Conservation (phyloP, 164 flowering plant species). For the Nymphaea colorata region DNA sequence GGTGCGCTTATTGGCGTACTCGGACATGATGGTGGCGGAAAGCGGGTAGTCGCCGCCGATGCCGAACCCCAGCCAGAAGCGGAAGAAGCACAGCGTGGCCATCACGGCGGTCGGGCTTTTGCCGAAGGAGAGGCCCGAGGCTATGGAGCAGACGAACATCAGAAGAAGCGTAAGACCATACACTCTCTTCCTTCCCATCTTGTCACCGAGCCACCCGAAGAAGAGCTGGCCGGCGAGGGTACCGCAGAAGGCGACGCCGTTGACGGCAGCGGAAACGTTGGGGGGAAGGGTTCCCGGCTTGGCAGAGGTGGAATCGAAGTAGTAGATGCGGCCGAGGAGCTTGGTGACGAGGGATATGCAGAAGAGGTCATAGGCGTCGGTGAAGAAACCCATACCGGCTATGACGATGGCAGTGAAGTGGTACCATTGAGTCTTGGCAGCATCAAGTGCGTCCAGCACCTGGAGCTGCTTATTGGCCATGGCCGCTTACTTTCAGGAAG, state of each 20-base stretch:
- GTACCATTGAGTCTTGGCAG: conserved; percentile 82
- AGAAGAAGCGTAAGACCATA: conserved; percentile 28
- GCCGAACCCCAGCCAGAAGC: conserved; percentile 13
- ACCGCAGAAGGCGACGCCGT: conserved; percentile 32
- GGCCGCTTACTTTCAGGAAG: neutral
- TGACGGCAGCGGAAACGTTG: conserved; percentile 28
- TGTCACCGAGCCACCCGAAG: conserved; percentile 35
- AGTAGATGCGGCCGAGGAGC: conserved; percentile 34
- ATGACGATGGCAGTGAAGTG: conserved; percentile 79
- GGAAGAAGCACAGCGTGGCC: conserved; percentile 9
- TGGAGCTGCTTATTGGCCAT: conserved; percentile 43
- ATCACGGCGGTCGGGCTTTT: conserved; percentile 4
- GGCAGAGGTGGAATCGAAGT: conserved; percentile 5
- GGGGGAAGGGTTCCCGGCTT: conserved; percentile 32
- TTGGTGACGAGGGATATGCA: conserved; percentile 59
- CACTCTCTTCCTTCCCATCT: conserved; percentile 28
- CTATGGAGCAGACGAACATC: conserved; percentile 28
- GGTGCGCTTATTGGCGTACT: conserved; percentile 11
- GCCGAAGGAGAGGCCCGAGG: conserved; percentile 31
- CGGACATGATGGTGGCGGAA: conserved; percentile 12
- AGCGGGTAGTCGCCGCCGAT: conserved; percentile 13
- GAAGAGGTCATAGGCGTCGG: conserved; percentile 83
- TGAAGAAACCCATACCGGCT: conserved; percentile 93
- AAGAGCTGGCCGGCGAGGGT: conserved; percentile 37
- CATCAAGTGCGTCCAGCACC: conserved; percentile 59